phyloP scores from a whole-genome alignment of 176 grass and related monocot species.

The Ampelocalamus luodianensis region DNA sequence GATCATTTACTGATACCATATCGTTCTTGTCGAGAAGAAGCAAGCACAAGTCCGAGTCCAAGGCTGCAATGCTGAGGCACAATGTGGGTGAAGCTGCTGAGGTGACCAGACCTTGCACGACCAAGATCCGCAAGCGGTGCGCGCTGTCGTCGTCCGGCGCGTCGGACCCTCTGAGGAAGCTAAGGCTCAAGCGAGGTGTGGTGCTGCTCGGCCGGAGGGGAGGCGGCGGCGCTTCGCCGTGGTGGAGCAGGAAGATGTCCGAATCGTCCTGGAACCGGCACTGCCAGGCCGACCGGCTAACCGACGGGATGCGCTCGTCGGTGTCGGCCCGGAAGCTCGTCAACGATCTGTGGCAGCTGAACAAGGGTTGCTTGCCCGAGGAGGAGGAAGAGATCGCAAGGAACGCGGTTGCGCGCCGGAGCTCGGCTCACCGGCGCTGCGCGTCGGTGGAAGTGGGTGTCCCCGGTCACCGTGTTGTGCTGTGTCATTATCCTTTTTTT shows the following conservation, averaged over 20 bases:
- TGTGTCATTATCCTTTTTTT: neutral
- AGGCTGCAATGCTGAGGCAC: conserved; percentile 50
- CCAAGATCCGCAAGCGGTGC: conserved; percentile 57
- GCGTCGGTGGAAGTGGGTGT: conserved; percentile 47
- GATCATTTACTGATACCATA: conserved; percentile 13
- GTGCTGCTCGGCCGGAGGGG: conserved; percentile 43
- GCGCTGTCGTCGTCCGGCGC: conserved; percentile 56
- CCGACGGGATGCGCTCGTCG: conserved; percentile 31
- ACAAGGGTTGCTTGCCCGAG: conserved; percentile 33
- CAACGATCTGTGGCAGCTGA: conserved; percentile 64
- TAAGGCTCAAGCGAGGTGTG: conserved; percentile 48
- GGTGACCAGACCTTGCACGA: neutral
- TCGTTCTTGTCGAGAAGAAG: conserved; percentile 6
- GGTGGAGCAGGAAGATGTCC: conserved; percentile 44
- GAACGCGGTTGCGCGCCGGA: conserved; percentile 3
- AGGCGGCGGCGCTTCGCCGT: conserved; percentile 31
- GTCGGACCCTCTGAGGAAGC: conserved; percentile 43
- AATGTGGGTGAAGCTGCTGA: neutral
- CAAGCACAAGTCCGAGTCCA: neutral
- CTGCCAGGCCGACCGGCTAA: neutral
- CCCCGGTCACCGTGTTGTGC: neutral
- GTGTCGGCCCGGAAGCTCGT: conserved; percentile 79
- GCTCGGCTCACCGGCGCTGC: conserved; percentile 41
- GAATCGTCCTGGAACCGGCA: conserved; percentile 48
- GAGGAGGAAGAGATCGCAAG: neutral